phyloP scores from a whole-genome alignment of 768 basidiomycete genomes.

The Amanita thiersii region DNA sequence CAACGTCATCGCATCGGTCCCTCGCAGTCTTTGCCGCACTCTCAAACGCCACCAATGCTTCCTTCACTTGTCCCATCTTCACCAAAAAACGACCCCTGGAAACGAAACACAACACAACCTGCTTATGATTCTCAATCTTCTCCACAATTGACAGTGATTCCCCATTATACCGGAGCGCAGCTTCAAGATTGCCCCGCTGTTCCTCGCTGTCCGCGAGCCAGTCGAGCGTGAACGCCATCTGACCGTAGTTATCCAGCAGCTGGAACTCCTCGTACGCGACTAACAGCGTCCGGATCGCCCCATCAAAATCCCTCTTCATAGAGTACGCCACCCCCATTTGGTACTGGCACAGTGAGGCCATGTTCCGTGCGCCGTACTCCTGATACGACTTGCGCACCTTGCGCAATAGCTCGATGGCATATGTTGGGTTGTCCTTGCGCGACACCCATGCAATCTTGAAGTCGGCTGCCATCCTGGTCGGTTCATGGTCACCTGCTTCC shows the following conservation, averaged over 20 bases:
- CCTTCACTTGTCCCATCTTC: not conserved
- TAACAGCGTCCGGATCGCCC: not conserved
- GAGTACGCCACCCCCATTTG: not conserved
- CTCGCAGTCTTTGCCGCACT: not conserved
- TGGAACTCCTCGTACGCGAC: not conserved
- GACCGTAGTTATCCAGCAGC: not conserved
- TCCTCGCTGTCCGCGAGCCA: not conserved
- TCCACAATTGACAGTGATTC: not conserved
- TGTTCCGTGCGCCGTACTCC: not conserved
- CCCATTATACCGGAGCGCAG: not conserved
- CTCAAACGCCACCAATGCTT: not conserved
- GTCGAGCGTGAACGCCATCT: conserved; percentile 1
- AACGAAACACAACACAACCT: not conserved
- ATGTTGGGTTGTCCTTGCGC: not conserved
- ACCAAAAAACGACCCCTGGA: not conserved
- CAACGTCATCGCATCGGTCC: not conserved
- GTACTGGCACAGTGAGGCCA: not conserved
- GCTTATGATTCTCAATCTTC: not conserved
- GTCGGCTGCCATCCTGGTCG: not conserved
- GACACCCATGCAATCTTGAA: not conserved
- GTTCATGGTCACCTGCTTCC: not conserved
- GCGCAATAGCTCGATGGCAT: not conserved
- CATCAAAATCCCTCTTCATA: not conserved
- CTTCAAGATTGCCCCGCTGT: not conserved
- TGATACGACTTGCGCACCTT: not conserved